Conservation (phyloP, 768 basidiomycete genomes). For the Tephrocybe sp. region DNA sequence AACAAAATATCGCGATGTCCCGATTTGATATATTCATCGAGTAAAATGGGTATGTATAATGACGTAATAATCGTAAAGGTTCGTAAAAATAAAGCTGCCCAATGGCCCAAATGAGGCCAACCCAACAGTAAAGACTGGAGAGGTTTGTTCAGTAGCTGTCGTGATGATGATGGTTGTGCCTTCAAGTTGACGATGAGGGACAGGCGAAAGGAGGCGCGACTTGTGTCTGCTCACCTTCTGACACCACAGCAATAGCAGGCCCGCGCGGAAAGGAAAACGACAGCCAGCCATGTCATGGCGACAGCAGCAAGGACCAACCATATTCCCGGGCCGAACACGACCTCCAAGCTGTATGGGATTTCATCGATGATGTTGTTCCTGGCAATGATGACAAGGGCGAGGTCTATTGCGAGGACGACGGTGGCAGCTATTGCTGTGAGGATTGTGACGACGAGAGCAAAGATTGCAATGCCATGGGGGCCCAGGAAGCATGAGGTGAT, state of each 20-base stretch:
- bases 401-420: slow-evolving; percentile 59
- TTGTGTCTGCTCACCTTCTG: slow-evolving; percentile 31
- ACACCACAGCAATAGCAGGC: slow-evolving; percentile 72
- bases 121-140: background rate
- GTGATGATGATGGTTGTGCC: slow-evolving; percentile 11
- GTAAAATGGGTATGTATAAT: background rate
- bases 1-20: slow-evolving; percentile 11
- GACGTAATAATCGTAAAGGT: background rate
- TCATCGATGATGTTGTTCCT: slow-evolving; percentile 40
- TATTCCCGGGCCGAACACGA: slow-evolving; percentile 64
- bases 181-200: background rate
- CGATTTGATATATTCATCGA: slow-evolving; percentile 1
- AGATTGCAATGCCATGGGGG: slow-evolving; percentile 53
- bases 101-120: background rate
- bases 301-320: slow-evolving; percentile 70
- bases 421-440: slow-evolving; percentile 54
- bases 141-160: background rate
- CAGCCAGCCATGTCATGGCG: slow-evolving; percentile 56
- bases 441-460: slow-evolving; percentile 58
- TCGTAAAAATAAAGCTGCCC: background rate
- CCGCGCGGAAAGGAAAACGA: slow-evolving; percentile 60
- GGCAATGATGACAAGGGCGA: slow-evolving; percentile 59
- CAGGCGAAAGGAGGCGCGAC: background rate
- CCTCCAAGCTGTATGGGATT: slow-evolving; percentile 39
- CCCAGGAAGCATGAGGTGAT: slow-evolving; percentile 58